Evolutionary conservation across 305 asterid species (phyloP).

Genomic region (Fraxinus paxiana): DNA sequence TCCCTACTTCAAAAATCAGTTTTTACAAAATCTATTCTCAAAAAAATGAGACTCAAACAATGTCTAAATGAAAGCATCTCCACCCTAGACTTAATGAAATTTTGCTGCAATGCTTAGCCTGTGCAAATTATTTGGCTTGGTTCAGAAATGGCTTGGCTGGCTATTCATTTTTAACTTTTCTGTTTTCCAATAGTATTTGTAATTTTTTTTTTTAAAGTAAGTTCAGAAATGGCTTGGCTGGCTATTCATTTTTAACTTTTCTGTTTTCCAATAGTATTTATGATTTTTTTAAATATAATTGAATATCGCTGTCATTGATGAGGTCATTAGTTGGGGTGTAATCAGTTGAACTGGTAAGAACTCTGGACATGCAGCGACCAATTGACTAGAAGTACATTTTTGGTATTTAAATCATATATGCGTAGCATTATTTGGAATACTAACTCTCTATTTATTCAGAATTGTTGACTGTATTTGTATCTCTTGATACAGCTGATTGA

Average conservation of each 20-base stretch:
- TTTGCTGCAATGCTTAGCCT: neutral
- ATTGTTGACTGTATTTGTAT: neutral
- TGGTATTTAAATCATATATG: neutral
- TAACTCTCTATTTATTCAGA: neutral
- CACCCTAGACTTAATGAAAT: neutral
- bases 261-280: neutral
- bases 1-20: neutral
- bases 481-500: neutral
- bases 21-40: neutral
- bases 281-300: too few species aligned
- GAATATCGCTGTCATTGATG: neutral
- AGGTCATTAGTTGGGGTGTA: neutral
- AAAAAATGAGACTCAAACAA: neutral
- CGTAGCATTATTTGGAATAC: neutral
- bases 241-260: neutral
- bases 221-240: neutral
- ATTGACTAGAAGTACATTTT: neutral
- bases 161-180: neutral
- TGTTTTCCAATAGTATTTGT: neutral
- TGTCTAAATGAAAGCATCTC: neutral
- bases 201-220: too few species aligned
- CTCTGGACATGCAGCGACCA: neutral
- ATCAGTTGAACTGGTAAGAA: neutral
- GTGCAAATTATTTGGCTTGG: neutral
- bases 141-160: too few species aligned